phyloP scores from a whole-genome alignment of 225 moss, liverwort and hornwort species.

The Physcomitrellopsis africana region DNA sequence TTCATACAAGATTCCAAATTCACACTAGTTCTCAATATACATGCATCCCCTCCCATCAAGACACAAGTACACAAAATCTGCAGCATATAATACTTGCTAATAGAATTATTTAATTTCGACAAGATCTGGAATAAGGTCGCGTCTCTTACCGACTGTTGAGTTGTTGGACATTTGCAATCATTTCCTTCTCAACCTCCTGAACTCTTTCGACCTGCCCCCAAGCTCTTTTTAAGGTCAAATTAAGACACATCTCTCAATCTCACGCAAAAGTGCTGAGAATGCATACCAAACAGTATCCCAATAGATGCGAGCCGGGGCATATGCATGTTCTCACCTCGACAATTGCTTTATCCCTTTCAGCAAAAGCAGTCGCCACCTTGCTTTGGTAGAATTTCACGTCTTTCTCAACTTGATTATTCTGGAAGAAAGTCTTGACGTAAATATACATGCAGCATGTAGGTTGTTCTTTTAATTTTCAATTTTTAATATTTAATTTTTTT shows the following conservation, averaged over 20 bases:
- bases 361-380: conserved; percentile 79
- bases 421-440: conserved; percentile 30
- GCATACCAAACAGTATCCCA: background rate
- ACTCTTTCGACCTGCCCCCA: conserved; percentile 73
- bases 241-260: conserved; percentile 26
- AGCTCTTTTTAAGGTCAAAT: conserved; percentile 45
- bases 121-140: conserved; percentile 1
- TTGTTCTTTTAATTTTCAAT: background rate
- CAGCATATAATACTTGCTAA: conserved; percentile 10
- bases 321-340: conserved; percentile 65
- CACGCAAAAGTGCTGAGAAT: background rate
- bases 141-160: conserved; percentile 53
- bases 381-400: conserved; percentile 96
- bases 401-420: conserved; percentile 85
- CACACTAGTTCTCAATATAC: background rate
- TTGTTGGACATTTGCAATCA: conserved; percentile 59
- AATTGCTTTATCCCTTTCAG: conserved; percentile 83
- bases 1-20: conserved; percentile 15
- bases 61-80: conserved; percentile 20
- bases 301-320: background rate
- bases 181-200: conserved; percentile 57
- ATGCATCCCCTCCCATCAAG: background rate
- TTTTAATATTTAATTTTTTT: no score
- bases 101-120: conserved; percentile 2
- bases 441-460: conserved; percentile 6